Percentiles rank a stretch among this genome's conserved stretches.
Evolutionary conservation across 768 basidiomycete genomes (phyloP).

Genomic region (Grammothele lineata): DNA sequence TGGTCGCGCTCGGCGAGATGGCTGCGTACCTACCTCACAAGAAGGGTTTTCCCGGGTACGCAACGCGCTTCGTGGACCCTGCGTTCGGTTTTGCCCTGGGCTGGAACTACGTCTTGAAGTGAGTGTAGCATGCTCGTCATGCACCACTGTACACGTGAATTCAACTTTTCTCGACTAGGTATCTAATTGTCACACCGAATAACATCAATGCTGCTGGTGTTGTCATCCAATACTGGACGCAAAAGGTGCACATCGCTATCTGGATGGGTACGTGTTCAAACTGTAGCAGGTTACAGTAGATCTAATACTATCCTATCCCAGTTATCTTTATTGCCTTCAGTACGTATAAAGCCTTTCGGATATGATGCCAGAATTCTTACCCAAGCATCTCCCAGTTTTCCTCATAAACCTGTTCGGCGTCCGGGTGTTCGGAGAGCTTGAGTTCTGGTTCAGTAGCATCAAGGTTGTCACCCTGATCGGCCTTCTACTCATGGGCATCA

Average conservation of each 20-base stretch:
- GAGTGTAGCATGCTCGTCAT: no score
- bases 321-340: slow-evolving; percentile 58
- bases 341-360: slow-evolving; percentile 23
- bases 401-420: slow-evolving; percentile 58
- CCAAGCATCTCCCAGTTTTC: slow-evolving; percentile 36
- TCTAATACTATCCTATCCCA: slow-evolving; percentile 16
- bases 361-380: background rate
- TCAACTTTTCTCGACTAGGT: no score
- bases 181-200: slow-evolving; percentile 62
- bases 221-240: slow-evolving; percentile 34
- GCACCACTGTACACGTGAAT: no score
- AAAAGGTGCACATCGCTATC: slow-evolving; percentile 36
- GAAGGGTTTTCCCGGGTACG: slow-evolving; percentile 54
- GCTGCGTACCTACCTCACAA: slow-evolving; percentile 50
- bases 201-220: slow-evolving; percentile 60
- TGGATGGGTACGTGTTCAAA: slow-evolving; percentile 53
- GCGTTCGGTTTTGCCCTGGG: slow-evolving; percentile 65
- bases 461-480: slow-evolving; percentile 54
- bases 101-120: slow-evolving; percentile 60
- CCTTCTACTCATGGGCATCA: slow-evolving; percentile 48
- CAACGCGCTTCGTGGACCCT: slow-evolving; percentile 63
- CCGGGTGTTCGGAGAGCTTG: slow-evolving; percentile 66
- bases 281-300: background rate
- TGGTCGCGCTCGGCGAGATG: slow-evolving; percentile 43
- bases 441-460: slow-evolving; percentile 70